Evolutionary conservation across 73 alveolate genomes (phyloP), one percentile per base, ranked within the genome.

Genomic region (Halteria grandinella): DNA sequence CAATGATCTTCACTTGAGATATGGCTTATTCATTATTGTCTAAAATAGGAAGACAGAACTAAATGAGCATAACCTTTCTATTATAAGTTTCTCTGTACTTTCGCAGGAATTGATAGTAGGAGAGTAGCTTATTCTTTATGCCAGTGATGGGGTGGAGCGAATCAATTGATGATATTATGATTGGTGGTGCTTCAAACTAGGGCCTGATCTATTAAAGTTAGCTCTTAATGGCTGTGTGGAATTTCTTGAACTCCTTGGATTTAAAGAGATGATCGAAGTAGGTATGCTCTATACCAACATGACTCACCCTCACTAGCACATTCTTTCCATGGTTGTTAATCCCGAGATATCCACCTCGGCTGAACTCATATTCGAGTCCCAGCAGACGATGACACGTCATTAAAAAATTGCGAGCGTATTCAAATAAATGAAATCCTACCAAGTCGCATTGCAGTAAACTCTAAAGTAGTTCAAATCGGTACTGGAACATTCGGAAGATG

Each of bases 401-500:
- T 63, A 91, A 53, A 83, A 93, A 93, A 63, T 93, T 87, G 44
- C 95, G 43, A 5, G 98, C 98, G 49, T 93, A 58, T 31, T 69
- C 94, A 79, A 83, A 93, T 55, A 78, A 78, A 62, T 93, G 98
- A 64, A 93, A 93, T 1, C 97, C 97, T 28, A 93, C 86, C 29
- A 92, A 73, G 71, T 93, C 97, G 59, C 97, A 91, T 43, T 87
- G 58, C 25, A 91, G 84, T 54, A 91, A 47, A 52, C 33, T 66
- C 52, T 91, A 83, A 15, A 91, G 63, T 3, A 91, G 54, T 69
- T 87, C 93, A 11, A 23, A 53, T 55, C 91, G 47, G 39, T 25
- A 28, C 47, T 83, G 78, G 29, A 86, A 70, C 52, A 69, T 70
- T 51, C 81, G 52, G 73, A 86, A 79, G 32, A 77, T 86, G 17